A percentile compares a stretch with the other conserved stretches of the same genome.
These are phyloP conservation scores for Populus hybrid DNA, from an alignment of 441 rosid species.

Conservation along the genomic window DNA sequence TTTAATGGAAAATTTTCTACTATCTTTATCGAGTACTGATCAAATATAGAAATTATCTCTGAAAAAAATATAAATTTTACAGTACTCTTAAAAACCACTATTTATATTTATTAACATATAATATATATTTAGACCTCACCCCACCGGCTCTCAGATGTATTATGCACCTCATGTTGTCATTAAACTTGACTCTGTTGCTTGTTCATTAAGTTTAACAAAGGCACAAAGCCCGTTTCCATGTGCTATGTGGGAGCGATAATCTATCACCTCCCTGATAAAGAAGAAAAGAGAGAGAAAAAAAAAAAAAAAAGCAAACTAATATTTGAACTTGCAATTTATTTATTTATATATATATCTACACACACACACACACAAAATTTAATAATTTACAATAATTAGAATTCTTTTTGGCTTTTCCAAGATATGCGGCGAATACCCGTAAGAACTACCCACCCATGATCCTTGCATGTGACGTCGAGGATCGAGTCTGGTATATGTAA, in stretches of 20 bases:
- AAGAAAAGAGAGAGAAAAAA: too few relatives aligned
- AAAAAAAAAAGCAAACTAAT: too few relatives aligned
- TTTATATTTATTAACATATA: too few relatives aligned
- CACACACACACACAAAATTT: not conserved
- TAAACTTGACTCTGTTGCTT: too few relatives aligned
- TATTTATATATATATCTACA: not conserved
- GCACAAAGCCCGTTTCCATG: slow-evolving; percentile 12
- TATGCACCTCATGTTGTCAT: too few relatives aligned
- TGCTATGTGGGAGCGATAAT: slow-evolving; percentile 17
- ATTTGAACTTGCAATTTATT: not conserved
- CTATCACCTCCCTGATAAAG: not conserved
- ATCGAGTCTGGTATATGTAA: slow-evolving; percentile 20
- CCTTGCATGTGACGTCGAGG: slow-evolving; percentile 53
- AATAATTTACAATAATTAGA: not conserved
- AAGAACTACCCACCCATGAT: slow-evolving; percentile 65
- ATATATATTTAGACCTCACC: too few relatives aligned
- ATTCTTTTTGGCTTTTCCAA: slow-evolving; percentile 20
- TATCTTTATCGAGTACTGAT: too few relatives aligned
- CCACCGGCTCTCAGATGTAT: too few relatives aligned
- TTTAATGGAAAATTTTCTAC: too few relatives aligned
- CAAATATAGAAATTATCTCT: too few relatives aligned
- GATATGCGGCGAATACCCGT: slow-evolving; percentile 53
- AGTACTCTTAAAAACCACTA: too few relatives aligned
- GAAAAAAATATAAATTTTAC: too few relatives aligned
- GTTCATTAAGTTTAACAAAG: not conserved